phyloP scores from a whole-genome alignment of 345 rosid species.

The Eucalyptus brandiana region DNA sequence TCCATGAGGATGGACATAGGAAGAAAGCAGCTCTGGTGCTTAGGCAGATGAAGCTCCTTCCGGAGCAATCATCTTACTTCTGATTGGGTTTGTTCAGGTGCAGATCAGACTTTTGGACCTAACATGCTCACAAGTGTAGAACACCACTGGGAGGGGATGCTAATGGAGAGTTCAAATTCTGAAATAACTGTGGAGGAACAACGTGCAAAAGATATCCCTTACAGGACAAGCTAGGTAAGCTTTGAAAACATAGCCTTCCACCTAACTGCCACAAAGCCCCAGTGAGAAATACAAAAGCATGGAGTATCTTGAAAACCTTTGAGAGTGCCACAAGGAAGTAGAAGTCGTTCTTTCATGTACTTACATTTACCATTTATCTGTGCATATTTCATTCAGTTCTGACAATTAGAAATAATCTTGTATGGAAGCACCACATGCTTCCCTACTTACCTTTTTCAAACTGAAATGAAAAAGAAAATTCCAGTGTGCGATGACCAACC shows the following conservation, averaged over 20 bases:
- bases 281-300: neutral
- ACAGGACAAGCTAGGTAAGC: neutral
- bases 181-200: neutral
- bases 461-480: neutral
- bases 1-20: conserved; percentile 17
- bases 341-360: neutral
- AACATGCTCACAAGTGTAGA: neutral
- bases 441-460: neutral
- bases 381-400: neutral
- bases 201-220: neutral
- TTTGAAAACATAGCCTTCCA: neutral
- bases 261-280: neutral
- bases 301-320: neutral
- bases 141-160: neutral
- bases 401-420: neutral
- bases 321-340: neutral
- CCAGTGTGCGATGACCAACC: neutral
- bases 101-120: neutral
- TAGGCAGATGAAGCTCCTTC: conserved; percentile 26
- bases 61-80: conserved; percentile 49
- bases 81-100: neutral
- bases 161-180: neutral
- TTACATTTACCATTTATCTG: neutral
- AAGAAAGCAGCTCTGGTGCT: conserved; percentile 38
- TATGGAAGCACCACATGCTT: neutral